These are phyloP conservation scores for Kuraishia cidri DNA, from an alignment of 805 yeast genomes.

Conservation along the genomic window DNA sequence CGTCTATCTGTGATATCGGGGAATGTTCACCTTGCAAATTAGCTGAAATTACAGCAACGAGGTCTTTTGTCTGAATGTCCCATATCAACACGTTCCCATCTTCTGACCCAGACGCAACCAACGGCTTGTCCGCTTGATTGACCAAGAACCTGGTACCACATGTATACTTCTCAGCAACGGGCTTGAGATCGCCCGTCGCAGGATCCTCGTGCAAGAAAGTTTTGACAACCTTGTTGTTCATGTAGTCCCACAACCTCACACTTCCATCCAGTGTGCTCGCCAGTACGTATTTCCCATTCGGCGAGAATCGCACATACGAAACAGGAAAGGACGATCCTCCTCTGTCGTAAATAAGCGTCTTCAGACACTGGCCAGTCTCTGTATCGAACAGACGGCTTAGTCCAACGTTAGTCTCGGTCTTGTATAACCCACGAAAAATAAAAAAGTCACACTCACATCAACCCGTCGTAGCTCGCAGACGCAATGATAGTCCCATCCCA, in stretches of 20 bases:
- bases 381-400: slow-evolving; percentile 73
- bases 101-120: slow-evolving; percentile 57
- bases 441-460: slow-evolving; percentile 29
- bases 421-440: too few species aligned
- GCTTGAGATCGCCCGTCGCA: slow-evolving; percentile 6
- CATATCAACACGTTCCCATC: slow-evolving; percentile 44
- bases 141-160: slow-evolving; percentile 45
- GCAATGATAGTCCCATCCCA: slow-evolving; percentile 76
- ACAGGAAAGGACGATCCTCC: slow-evolving; percentile 73
- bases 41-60: slow-evolving; percentile 6
- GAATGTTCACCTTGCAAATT: neutral
- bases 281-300: slow-evolving; percentile 71
- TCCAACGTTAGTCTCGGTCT: slow-evolving; percentile 7
- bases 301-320: slow-evolving; percentile 61
- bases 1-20: slow-evolving; percentile 34
- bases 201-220: slow-evolving; percentile 26
- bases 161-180: slow-evolving; percentile 41
- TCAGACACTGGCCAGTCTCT: slow-evolving; percentile 83
- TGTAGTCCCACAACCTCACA: slow-evolving; percentile 79
- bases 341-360: slow-evolving; percentile 77
- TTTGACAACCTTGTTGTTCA: slow-evolving; percentile 71
- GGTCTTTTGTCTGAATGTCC: slow-evolving; percentile 53
- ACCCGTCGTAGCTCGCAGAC: slow-evolving; percentile 87
- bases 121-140: slow-evolving; percentile 19
- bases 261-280: slow-evolving; percentile 78